Base-by-base conservation (phyloP, 1,284 basidiomycete genomes). In the Ustilago vetiveriae region DNA sequence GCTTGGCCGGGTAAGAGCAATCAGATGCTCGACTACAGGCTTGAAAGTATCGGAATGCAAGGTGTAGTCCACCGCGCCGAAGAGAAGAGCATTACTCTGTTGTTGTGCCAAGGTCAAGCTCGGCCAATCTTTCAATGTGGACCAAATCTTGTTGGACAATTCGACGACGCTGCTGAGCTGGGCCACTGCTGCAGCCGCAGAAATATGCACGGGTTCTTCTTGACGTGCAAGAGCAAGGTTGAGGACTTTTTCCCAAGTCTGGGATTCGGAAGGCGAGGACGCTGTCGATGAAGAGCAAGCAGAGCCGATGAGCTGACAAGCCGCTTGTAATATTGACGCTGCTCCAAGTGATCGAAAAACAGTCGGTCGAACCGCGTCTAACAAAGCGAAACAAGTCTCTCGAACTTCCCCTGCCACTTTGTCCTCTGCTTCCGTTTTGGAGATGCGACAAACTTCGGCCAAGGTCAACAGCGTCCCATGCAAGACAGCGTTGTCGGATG, bases 401-500 rank as follows among this genome's bases (percentile, higher is more conserved):
- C 52, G 36, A 16, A 49, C 42, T 19, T 65, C 54, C 6, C 37
- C 43, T 6, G 39, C 30, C 0, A 5, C 30, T n/a, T 41, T 44
- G 4, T 33, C 75, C 75, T 46, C 82, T 82, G 79, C 86, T 87
- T 43, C 30, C 3, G 45, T 46, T 9, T 11, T 86, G 39, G 65
- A 77, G 8, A 63, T 85, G 23, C 83, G 81, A 0, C 90, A 88
- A 8, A 96, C 83, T 75, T 92, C 89, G 6, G 87, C 85, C 26
- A 97, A 84, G 1, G 88, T 88, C 13, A 90, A 84, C 6, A 97
- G 82, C n/a, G 87, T 88, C 3, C 94, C 94, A 78, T 97, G 94
- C 3, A 92, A 83, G 75, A 91, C 90, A 19, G 86, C 84, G 5
- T 85, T 76, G 79, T 97, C 93, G 30, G 39, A 35, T 9, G 66